Conservation (phyloP, 2,329 filamentous ascomycete species). For the Teratosphaeria zuluensis region DNA sequence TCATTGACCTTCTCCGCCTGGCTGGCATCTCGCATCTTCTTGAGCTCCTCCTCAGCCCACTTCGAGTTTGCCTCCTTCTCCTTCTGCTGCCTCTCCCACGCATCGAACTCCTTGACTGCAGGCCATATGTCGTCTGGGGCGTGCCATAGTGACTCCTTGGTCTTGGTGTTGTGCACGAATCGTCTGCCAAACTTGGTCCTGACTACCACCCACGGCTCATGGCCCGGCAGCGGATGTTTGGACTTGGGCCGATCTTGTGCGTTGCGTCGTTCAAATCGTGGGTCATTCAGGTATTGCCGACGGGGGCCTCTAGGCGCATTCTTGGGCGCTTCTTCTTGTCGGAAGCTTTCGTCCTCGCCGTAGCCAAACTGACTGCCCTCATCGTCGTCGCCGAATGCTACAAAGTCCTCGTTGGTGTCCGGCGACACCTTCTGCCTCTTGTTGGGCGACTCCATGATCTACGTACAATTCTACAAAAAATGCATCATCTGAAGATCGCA, state of each 20-base stretch:
- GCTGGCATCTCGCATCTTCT: conserved; percentile 16
- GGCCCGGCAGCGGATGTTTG: conserved; percentile 68
- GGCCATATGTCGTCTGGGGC: conserved; percentile 81
- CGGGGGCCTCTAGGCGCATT: conserved; percentile 6
- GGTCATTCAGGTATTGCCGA: conserved; percentile 6
- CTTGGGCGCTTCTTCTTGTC: conserved; percentile 3
- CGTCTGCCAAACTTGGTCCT: conserved; percentile 80
- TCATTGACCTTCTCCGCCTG: conserved; percentile 12
- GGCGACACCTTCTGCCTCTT: background rate
- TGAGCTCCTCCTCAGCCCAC: conserved; percentile 24
- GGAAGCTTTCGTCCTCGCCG: background rate
- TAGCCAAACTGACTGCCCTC: background rate
- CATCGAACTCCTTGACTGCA: conserved; percentile 58
- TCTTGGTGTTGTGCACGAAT: conserved; percentile 81
- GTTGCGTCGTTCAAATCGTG: conserved; percentile 18
- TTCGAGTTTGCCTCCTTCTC: conserved; percentile 29
- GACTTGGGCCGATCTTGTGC: conserved; percentile 67
- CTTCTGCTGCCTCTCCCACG: conserved; percentile 60
- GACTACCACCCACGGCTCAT: conserved; percentile 83
- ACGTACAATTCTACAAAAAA: background rate
- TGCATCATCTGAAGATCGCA: background rate
- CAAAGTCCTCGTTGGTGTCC: background rate
- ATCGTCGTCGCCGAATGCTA: background rate
- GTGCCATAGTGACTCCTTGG: conserved; percentile 88
- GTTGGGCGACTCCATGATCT: background rate